Base-by-base conservation (phyloP, 257 asterid genomes). In the Perilla frutescens region DNA sequence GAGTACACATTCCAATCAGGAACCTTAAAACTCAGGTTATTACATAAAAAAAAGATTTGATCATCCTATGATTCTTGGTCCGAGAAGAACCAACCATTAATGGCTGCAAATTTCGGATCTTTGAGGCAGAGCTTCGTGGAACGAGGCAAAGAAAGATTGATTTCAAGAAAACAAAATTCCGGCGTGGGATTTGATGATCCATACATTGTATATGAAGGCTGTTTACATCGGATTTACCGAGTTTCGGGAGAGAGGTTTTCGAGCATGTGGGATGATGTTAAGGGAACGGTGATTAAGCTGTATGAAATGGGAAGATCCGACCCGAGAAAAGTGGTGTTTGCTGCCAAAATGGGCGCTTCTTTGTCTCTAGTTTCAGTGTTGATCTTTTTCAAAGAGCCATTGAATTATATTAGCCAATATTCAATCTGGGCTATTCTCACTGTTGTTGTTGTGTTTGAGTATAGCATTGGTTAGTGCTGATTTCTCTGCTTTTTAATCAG, bases 401-500 rank as follows among this genome's bases (percentile, higher is more conserved):
- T 80, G n/a, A 72, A 74, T 61, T 87, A 84, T 69, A 80, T 89
- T 8, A 70, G 87, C 45, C 76, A 77, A 13, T 73, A 81, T 65
- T 87, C 91, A 4, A 81, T 89, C 76, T 89, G 96, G 96, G 96
- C 96, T 11, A 85, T 89, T 63, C 91, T 89, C 72, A 89, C 98
- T 3, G 97, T 90, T 29, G 96, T 92, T 8, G 97, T 93, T 32
- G 97, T 93, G 6, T 93, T 93, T 36, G 98, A 93, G 76, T 93
- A 89, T 80, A 93, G 97, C 85, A 88, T 90, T 53, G 98, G 98
- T 92, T 8, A 72, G 61, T 65, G 43, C 3, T 58, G 5, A 4
- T 34, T 13, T 9, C 7, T 45, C 34, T 62, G 14, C 26, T 54
- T 34, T 37, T 48, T 3, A 5, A 54, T 63, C 20, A 8, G 44